Evolutionary conservation across 257 asterid species (phyloP).

Genomic region (Forsythia suspensa): DNA sequence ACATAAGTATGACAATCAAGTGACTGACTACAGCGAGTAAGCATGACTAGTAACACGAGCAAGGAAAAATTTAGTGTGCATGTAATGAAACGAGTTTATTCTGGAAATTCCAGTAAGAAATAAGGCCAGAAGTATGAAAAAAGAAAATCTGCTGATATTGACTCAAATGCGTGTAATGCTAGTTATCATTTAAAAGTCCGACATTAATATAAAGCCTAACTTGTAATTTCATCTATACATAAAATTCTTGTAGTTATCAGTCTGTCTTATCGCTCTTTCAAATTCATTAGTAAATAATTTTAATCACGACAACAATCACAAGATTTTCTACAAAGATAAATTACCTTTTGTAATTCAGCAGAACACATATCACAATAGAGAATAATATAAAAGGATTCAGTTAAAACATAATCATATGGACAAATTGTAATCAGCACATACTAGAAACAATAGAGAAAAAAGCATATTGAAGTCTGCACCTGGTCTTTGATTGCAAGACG

Average conservation of each 20-base stretch:
- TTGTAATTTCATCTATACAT: too few species aligned
- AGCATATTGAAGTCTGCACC: constrained; percentile 31
- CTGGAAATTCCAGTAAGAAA: neutral
- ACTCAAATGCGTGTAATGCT: neutral
- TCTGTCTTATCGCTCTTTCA: neutral
- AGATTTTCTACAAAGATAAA: neutral
- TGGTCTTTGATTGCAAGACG: constrained; percentile 55
- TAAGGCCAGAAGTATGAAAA: neutral
- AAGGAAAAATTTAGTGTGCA: neutral
- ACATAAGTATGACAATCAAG: neutral
- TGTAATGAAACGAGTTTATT: neutral
- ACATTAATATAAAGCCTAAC: neutral
- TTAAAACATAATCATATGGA: constrained; percentile 5
- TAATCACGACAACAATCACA: neutral
- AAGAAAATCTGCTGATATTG: neutral
- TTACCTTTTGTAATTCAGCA: neutral
- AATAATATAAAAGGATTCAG: constrained; percentile 5
- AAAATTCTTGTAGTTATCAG: neutral
- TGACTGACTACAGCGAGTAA: neutral
- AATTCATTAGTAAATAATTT: neutral
- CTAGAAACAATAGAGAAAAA: neutral
- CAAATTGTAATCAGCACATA: neutral
- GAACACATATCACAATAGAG: neutral
- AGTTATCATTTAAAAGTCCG: neutral
- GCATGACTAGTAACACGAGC: neutral